phyloP scores from a whole-genome alignment of 768 basidiomycete genomes.

The Mycena latifolia region DNA sequence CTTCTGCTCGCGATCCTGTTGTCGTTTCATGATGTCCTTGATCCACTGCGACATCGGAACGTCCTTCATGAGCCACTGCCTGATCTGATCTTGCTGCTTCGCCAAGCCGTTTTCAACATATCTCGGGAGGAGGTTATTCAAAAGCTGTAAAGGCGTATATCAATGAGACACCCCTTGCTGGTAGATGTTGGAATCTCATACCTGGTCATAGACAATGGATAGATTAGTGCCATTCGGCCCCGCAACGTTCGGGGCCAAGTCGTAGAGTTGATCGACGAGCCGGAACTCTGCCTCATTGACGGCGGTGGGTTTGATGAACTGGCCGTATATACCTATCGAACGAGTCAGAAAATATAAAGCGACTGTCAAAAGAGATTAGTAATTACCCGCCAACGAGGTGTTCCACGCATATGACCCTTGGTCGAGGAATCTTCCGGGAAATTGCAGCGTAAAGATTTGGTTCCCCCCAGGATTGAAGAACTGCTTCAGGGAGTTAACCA shows the following conservation, averaged over 20 bases:
- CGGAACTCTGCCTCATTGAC: constrained; percentile 46
- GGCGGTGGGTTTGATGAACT: constrained; percentile 43
- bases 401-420: constrained; percentile 42
- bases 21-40: constrained; percentile 35
- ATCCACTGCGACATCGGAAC: constrained; percentile 40
- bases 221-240: constrained; percentile 43
- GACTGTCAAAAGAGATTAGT: too few relatives aligned
- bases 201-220: constrained; percentile 43
- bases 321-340: constrained; percentile 45
- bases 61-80: constrained; percentile 43
- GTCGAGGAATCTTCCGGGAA: constrained; percentile 43
- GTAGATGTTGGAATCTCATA: not conserved
- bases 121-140: constrained; percentile 44
- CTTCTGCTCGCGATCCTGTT: constrained; percentile 26
- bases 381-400: constrained; percentile 37
- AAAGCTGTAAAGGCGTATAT: constrained; percentile 21
- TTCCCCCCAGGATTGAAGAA: constrained; percentile 41
- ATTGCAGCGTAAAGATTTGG: constrained; percentile 44
- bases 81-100: constrained; percentile 41
- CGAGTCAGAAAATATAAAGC: too few relatives aligned
- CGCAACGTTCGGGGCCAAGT: constrained; percentile 37
- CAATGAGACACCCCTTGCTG: too few relatives aligned
- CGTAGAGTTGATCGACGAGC: constrained; percentile 44
- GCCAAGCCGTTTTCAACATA: constrained; percentile 31
- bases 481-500: constrained; percentile 14